Percentiles rank a stretch among this genome's conserved stretches.
Evolutionary conservation across 2,329 filamentous ascomycete genomes (phyloP).

Genomic region (Calycina herbarum): DNA sequence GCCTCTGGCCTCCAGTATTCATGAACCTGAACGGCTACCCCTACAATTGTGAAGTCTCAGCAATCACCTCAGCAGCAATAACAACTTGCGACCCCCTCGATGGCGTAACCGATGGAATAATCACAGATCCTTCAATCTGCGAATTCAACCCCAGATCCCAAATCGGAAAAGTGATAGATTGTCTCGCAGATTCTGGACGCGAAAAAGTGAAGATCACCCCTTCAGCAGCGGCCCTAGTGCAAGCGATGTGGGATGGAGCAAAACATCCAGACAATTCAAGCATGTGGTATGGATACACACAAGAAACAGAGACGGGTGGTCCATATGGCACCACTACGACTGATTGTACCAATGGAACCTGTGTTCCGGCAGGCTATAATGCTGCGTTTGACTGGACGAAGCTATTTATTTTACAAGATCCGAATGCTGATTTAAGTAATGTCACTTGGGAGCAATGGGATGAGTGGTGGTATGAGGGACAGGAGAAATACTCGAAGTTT

Average conservation of each 20-base stretch:
- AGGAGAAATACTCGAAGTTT: constrained; percentile 15
- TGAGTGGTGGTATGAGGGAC: background rate
- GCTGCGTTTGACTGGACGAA: background rate
- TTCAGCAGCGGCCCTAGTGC: constrained; percentile 10
- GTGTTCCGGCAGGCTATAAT: background rate
- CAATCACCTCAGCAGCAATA: constrained; percentile 18
- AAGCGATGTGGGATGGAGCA: constrained; percentile 15
- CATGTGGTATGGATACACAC: constrained; percentile 17
- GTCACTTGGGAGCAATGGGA: constrained; percentile 16
- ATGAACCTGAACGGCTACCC: constrained; percentile 20
- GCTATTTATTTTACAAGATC: constrained; percentile 16
- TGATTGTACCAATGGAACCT: background rate
- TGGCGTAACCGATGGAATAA: constrained; percentile 24
- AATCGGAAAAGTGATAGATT: constrained; percentile 16
- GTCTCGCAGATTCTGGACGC: constrained; percentile 13
- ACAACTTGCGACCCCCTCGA: constrained; percentile 23
- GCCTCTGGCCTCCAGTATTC: constrained; percentile 19
- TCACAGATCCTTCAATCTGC: constrained; percentile 17
- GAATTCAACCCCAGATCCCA: constrained; percentile 19
- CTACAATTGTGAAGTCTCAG: constrained; percentile 18
- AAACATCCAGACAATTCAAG: constrained; percentile 1
- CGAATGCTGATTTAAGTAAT: constrained; percentile 11
- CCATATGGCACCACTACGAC: background rate
- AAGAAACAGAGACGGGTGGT: background rate
- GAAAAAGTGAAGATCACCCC: constrained; percentile 12